Evolutionary conservation across 2,329 filamentous ascomycete genomes (phyloP).

Genomic region (Colletotrichum aenigma): DNA sequence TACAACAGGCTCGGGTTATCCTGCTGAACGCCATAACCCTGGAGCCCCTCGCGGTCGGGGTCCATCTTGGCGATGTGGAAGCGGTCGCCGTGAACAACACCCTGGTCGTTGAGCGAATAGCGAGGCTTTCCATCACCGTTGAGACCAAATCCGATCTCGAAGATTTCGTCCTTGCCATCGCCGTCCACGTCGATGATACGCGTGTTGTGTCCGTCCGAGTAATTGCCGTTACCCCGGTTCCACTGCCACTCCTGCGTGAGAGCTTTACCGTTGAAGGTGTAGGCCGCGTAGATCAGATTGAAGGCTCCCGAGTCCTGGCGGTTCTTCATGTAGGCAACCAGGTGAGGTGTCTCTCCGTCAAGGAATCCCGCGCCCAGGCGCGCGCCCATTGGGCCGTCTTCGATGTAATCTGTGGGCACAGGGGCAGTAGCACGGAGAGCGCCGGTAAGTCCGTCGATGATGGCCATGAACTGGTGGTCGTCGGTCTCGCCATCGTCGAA

Average conservation of each 20-base stretch:
- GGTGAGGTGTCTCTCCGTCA: slow-evolving; percentile 18
- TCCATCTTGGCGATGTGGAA: slow-evolving; percentile 27
- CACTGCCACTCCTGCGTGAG: slow-evolving; percentile 25
- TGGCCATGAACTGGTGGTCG: slow-evolving; percentile 25
- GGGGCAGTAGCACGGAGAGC: slow-evolving; percentile 11
- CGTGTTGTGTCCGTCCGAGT: slow-evolving; percentile 26
- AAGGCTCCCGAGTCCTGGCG: slow-evolving; percentile 13
- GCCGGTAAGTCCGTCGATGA: slow-evolving; percentile 23
- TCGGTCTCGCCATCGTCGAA: slow-evolving; percentile 12
- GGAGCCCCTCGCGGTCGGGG: slow-evolving; percentile 19
- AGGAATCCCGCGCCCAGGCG: slow-evolving; percentile 23
- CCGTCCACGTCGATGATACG: slow-evolving; percentile 25
- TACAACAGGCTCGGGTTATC: slow-evolving; percentile 17
- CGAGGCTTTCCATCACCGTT: slow-evolving; percentile 24
- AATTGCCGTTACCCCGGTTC: slow-evolving; percentile 5
- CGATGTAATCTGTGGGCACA: slow-evolving; percentile 6
- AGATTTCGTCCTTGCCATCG: slow-evolving; percentile 22
- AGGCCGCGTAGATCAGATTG: slow-evolving; percentile 18
- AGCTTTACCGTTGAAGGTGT: slow-evolving; percentile 21
- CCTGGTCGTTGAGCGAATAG: slow-evolving; percentile 21
- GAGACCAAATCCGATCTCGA: slow-evolving; percentile 26
- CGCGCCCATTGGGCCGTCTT: slow-evolving; percentile 16
- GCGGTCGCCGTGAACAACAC: slow-evolving; percentile 24
- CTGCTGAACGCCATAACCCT: slow-evolving; percentile 26
- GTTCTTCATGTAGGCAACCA: slow-evolving; percentile 25